Evolutionary conservation across 2,329 filamentous ascomycete genomes (phyloP), one percentile per base, ranked within the genome.

Genomic region (Fusarium algeriense): DNA sequence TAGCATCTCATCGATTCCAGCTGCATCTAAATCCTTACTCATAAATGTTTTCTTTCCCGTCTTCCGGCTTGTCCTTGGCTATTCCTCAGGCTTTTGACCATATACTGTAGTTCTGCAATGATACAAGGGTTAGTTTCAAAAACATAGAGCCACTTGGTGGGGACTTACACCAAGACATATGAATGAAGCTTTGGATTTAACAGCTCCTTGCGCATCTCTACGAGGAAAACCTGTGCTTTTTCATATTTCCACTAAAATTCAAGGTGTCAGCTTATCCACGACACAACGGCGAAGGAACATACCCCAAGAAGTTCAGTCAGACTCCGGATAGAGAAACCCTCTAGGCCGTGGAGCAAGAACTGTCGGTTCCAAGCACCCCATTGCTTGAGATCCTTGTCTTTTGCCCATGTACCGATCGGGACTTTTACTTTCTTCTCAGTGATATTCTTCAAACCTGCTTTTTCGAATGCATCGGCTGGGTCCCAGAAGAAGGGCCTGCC

Each of bases 331-430:
- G 68, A 71, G 12, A 70, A 70, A 0, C 68, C 68, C 8, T 70
- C 68, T 14, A 70, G 38, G 4, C 63, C 68, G 2, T 71, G 49
- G 0, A 70, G 37, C 3, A 70, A 4, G 10, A 70, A 70, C 9
- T 70, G 68, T 1, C 68, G 54, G 13, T 71, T 70, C 68, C 68
- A 70, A 3, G 68, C 58, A 7, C 68, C 68, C 68, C 68, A 70
- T 3, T 70, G 53, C 8, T 70, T 71, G 1, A 70, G 53, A 5
- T 70, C 37, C n/a, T 64, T 69, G 6, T 70, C 52, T 17, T 71
- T 70, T 0, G 68, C 35, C 68, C 68, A 70, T 2, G 63, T 69
- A 6, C 68, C 68, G 1, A 70, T 71, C 0, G 68, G 68, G 0
- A 71, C 49, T 30, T 70, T 70, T 6, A 70, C 50, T 6, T 55